Base-by-base conservation (phyloP, 768 basidiomycete species). In the Rhodotorula babjevae region DNA sequence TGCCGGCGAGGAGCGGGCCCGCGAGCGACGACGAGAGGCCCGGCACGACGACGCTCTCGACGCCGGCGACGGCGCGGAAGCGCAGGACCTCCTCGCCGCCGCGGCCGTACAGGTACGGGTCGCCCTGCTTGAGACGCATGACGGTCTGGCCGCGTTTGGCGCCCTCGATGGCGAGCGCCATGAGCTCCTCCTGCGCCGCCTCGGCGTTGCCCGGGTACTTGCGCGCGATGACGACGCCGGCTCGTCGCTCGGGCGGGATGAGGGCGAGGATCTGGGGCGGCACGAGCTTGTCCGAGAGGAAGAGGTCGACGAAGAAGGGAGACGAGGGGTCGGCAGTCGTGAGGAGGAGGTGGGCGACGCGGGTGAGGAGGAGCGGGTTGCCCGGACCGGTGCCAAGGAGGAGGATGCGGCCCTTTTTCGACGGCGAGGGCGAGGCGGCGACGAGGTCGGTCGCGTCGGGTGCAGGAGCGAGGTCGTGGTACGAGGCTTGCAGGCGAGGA, bases 151-250 rank as follows among this genome's bases (percentile, higher is more conserved):
- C 96, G n/a, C 53, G 53, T 62, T 81, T 83, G 0, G 92, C 94
- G 21, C 88, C 93, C 46, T 89, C 90, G 16, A 97, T 82, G 4
- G 93, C 96, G 10, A 89, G 87, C 71, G 90, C 87, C 92, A 96
- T 95, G 85, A 98, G 87, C 82, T 98, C 96, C 50, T 84, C 86
- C 80, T 99, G 96, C 3, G 94, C 93, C 23, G 89, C 89, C 61
- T 99, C 95, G 4, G 93, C 92, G 79, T 98, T 98, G 0, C 96
- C 96, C 0, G 96, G 96, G 82, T 95, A 97, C 79, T 99, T 99
- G 76, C 89, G 89, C 27, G 96, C 96, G 77, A 98, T 96, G 61
- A 88, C 88, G 15, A 97, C 85, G 67, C 88, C 85, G 0, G 89
- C 86, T 40, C 83, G 69, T 0, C 69, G 67, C 2, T 42, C 25